A percentile compares a stretch with the other conserved stretches of the same genome.
Evolutionary conservation across 345 rosid species (phyloP).

Genomic region (Murraya paniculata): DNA sequence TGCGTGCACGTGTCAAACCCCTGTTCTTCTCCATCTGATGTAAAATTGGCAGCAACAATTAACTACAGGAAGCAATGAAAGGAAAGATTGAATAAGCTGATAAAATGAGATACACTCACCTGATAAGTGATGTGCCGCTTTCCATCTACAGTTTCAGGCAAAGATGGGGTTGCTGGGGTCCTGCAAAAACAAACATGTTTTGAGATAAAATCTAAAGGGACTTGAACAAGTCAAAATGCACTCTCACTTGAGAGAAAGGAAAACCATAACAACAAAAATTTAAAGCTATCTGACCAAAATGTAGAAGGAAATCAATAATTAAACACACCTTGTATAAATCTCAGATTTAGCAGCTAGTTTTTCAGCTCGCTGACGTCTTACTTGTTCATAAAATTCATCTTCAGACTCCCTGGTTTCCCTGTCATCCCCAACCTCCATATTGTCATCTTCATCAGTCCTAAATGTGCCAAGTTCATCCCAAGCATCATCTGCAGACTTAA

Average conservation of each 20-base stretch:
- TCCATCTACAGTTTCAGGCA: constrained; percentile 66
- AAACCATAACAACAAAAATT: not conserved
- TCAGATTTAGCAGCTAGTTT: constrained; percentile 71
- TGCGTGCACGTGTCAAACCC: constrained; percentile 68
- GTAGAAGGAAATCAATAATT: not conserved
- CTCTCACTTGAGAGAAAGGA: not conserved
- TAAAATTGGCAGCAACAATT: constrained; percentile 4
- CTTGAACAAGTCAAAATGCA: not conserved
- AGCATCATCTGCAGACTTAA: constrained; percentile 57
- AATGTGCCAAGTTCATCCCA: constrained; percentile 26
- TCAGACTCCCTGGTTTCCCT: constrained; percentile 36
- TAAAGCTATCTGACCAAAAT: not conserved
- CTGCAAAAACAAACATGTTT: constrained; percentile 26
- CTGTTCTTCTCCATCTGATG: constrained; percentile 60
- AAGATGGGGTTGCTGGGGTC: constrained; percentile 28
- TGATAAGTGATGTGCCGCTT: constrained; percentile 52
- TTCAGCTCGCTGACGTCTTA: constrained; percentile 44
- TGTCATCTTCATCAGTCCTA: constrained; percentile 32
- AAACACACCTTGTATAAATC: constrained; percentile 50
- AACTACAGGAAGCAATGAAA: not conserved
- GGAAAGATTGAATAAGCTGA: not conserved
- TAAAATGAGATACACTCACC: constrained; percentile 35
- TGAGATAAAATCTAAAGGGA: not conserved
- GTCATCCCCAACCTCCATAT: constrained; percentile 7
- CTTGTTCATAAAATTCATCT: constrained; percentile 71